Percentiles rank a stretch among this genome's conserved stretches.
Conservation (phyloP, 1,284 basidiomycete species). For the Trametes polyzona region DNA sequence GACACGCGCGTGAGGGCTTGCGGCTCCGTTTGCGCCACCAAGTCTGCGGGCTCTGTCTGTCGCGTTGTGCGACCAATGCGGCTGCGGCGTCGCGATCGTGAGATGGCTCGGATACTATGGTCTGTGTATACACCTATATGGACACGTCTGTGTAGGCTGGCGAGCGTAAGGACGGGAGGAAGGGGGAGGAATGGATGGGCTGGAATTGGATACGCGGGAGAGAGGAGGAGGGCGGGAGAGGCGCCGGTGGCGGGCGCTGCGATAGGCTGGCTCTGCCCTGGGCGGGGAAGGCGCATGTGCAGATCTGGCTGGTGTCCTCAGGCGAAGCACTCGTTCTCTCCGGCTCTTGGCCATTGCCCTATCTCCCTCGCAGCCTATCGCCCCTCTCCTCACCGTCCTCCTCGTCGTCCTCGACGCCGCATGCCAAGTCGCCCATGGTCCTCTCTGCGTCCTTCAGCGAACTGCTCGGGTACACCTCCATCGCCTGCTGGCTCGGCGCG, state of each 20-base stretch:
- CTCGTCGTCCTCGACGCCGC: conserved; percentile 9
- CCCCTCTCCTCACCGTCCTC: not conserved
- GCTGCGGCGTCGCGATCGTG: not conserved
- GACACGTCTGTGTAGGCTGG: not conserved
- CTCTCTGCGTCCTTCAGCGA: conserved; percentile 38
- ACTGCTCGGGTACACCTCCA: conserved; percentile 75
- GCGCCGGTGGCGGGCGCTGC: not conserved
- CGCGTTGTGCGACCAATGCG: not conserved
- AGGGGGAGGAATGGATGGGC: not conserved
- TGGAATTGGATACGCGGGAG: not conserved
- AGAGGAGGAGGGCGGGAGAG: not conserved
- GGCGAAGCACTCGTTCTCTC: conserved; percentile 5
- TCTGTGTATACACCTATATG: not conserved
- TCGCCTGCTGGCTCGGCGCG: conserved; percentile 88
- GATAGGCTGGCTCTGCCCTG: not conserved
- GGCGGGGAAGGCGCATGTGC: too few species aligned
- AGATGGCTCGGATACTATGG: not conserved
- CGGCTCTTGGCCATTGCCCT: not conserved
- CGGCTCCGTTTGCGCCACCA: conserved; percentile 5
- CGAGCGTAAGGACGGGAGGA: conserved; percentile 2
- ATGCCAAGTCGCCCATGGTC: conserved; percentile 23
- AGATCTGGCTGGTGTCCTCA: not conserved
- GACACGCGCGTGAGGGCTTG: conserved; percentile 3
- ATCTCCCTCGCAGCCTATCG: not conserved
- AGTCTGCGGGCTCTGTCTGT: not conserved